Evolutionary conservation across 345 rosid genomes (phyloP), one percentile per base, ranked within the genome.

Genomic region (Mallotus nudiflorus): DNA sequence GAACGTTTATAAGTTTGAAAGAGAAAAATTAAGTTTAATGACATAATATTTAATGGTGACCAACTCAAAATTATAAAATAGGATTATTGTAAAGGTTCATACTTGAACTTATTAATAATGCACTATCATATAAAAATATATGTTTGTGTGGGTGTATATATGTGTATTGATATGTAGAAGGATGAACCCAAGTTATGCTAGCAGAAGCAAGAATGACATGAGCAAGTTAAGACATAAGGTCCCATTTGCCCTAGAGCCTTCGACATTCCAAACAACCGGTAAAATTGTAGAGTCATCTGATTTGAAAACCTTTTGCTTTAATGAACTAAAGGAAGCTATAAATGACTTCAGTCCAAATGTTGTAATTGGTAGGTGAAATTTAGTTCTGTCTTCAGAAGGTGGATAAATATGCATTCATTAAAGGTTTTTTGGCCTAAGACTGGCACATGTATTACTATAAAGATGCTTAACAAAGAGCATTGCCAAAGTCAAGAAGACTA

Each of bases 161-260:
- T 42, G 46, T 12, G 14, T 8, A 42, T 42, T 42, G 46, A 42
- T 12, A 42, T 42, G 46, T 42, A 3, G 11, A 42, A 6, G 46
- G 14, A 1, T 42, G 11, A 42, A n/a, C n/a, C n/a, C n/a, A n/a
- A n/a, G n/a, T 42, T 42, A 1, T 42, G 46, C 9, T 42, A 12
- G 9, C 70, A 81, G 82, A 67, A 83, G 81, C 76, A 89, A 70
- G 45, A 82, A 74, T 56, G 72, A 53, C 62, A 69, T 77, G 54
- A 44, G 66, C 52, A 57, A 64, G 22, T 72, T 65, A 18, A 56
- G 77, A n/a, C 66, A 67, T 62, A 66, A 51, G 67, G 44, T 72
- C 16, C 70, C 68, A 29, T 46, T 55, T 19, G 22, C 57, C 33
- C 40, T 56, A 5, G 55, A 54, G 28, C 62, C 60, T 45, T 66